phyloP scores from a whole-genome alignment of 768 basidiomycete species.

The Macrolepiota fuliginosa region DNA sequence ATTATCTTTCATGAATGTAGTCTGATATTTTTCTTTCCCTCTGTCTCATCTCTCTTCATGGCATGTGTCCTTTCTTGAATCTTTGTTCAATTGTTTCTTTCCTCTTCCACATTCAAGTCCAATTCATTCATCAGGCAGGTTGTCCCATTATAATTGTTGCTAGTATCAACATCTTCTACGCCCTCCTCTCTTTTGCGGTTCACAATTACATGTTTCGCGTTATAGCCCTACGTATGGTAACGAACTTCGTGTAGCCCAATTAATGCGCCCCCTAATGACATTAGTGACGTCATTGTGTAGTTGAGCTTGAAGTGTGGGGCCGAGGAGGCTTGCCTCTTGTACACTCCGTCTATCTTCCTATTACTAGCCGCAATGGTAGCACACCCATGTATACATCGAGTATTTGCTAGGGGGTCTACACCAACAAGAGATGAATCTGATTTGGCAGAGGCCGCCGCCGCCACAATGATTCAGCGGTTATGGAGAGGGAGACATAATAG shows the following conservation, averaged over 20 bases:
- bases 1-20: constrained; percentile 20
- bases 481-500: constrained; percentile 33
- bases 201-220: not conserved
- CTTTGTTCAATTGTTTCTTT: constrained; percentile 14
- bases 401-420: constrained; percentile 4
- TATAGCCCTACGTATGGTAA: constrained; percentile 10
- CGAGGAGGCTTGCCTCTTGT: not conserved
- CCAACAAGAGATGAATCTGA: constrained; percentile 15
- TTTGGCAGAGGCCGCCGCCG: constrained; percentile 27
- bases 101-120: constrained; percentile 10
- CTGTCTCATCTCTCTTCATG: constrained; percentile 12
- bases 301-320: not conserved
- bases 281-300: not conserved
- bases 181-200: constrained; percentile 12
- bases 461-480: constrained; percentile 34
- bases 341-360: not conserved
- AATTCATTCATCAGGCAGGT: constrained; percentile 10
- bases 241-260: constrained; percentile 8
- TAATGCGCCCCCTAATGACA: constrained; percentile 2
- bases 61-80: constrained; percentile 2
- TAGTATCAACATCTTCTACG: constrained; percentile 17
- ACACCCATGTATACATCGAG: constrained; percentile 6
- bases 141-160: constrained; percentile 10
- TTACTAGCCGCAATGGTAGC: constrained; percentile 2
- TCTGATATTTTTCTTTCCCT: constrained; percentile 20